A percentile compares a stretch with the other conserved stretches of the same genome.
phyloP scores from a whole-genome alignment of 139 green algal genomes.

The Tetradesmus lagerheimii region DNA sequence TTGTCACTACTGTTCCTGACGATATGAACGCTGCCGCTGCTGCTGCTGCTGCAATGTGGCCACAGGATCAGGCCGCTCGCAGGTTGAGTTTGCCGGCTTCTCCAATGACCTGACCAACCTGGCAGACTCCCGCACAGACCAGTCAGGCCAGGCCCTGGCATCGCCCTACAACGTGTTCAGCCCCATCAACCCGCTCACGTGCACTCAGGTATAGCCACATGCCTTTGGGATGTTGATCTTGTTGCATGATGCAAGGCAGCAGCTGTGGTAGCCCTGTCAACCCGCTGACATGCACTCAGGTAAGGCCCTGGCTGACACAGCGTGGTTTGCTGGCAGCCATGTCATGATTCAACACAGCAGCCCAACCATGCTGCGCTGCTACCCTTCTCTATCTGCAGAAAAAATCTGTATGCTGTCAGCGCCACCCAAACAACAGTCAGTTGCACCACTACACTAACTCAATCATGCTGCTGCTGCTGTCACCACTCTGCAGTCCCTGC shows the following conservation, averaged over 20 bases:
- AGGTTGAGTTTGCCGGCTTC: conserved; percentile 26
- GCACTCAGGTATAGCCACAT: conserved; percentile 48
- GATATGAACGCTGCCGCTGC: not conserved
- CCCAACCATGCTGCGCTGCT: too few relatives aligned
- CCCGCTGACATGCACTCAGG: too few relatives aligned
- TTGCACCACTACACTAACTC: too few relatives aligned
- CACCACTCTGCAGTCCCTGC: not conserved
- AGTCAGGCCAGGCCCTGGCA: conserved; percentile 55
- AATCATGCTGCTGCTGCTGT: not conserved
- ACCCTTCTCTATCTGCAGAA: too few relatives aligned
- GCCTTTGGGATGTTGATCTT: too few relatives aligned
- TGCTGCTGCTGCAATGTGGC: not conserved
- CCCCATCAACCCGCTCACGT: conserved; percentile 56
- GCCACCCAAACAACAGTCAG: not conserved
- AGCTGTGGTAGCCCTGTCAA: not conserved
- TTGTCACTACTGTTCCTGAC: not conserved
- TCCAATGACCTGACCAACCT: conserved; percentile 21
- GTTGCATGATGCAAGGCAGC: not conserved
- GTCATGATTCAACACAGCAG: too few relatives aligned
- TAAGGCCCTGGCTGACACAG: too few relatives aligned
- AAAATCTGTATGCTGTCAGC: not conserved
- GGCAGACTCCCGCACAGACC: conserved; percentile 52
- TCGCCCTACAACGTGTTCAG: conserved; percentile 59
- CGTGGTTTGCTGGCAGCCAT: too few relatives aligned
- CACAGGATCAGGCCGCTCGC: not conserved